phyloP scores from a whole-genome alignment of 805 yeast species.

The Candida sphagnicola region DNA sequence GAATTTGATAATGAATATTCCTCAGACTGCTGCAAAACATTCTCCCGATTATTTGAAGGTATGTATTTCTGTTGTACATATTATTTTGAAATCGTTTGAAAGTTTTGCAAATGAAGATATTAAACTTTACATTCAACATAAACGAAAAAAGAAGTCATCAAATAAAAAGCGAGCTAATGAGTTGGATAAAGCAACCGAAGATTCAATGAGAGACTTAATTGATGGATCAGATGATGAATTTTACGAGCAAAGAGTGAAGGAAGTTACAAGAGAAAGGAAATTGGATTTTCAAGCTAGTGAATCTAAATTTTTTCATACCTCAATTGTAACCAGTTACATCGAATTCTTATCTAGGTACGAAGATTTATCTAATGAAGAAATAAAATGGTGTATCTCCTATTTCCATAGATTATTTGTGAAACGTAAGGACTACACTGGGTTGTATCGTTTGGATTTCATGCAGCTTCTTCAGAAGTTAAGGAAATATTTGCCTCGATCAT shows the following conservation, averaged over 20 bases:
- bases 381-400: conserved; percentile 63
- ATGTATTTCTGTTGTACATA: conserved; percentile 61
- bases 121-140: conserved; percentile 43
- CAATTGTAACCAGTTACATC: conserved; percentile 63
- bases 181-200: conserved; percentile 23
- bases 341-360: conserved; percentile 54
- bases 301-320: conserved; percentile 50
- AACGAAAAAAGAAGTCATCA: conserved; percentile 33
- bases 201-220: conserved; percentile 22
- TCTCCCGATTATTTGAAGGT: conserved; percentile 60
- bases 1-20: conserved; percentile 52
- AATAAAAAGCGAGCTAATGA: conserved; percentile 17
- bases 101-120: conserved; percentile 56
- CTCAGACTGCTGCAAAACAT: conserved; percentile 59
- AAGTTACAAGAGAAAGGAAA: conserved; percentile 42
- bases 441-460: conserved; percentile 73
- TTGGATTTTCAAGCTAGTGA: conserved; percentile 41
- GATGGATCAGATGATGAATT: conserved; percentile 33
- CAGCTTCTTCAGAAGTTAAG: conserved; percentile 46
- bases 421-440: conserved; percentile 52
- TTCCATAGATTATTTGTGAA: conserved; percentile 66
- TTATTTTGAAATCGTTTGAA: conserved; percentile 65
- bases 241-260: conserved; percentile 27
- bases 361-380: conserved; percentile 57
- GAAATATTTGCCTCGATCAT: conserved; percentile 43